A percentile compares a stretch with the other conserved stretches of the same genome.
These are phyloP conservation scores for Rubroboletus satanas DNA, from an alignment of 768 basidiomycete species.

Conservation along the genomic window DNA sequence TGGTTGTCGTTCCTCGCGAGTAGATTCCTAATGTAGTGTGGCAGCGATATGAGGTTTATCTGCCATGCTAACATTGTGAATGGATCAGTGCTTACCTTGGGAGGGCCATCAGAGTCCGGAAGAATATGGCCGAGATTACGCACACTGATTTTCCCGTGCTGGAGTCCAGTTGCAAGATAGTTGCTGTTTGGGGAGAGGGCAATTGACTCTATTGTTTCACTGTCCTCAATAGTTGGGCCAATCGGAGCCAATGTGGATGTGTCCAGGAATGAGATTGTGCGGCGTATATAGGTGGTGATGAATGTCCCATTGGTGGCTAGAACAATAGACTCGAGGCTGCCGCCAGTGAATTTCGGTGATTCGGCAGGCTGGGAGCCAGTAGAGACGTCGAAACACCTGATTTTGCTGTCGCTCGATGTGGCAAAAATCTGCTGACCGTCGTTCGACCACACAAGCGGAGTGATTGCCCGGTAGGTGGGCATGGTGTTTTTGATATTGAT, in stretches of 20 bases:
- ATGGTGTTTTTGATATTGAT: not conserved
- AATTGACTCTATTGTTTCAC: not conserved
- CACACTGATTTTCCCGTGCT: not conserved
- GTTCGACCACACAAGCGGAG: not conserved
- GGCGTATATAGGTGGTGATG: not conserved
- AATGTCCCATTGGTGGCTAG: not conserved
- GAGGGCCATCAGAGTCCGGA: not conserved
- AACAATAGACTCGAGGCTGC: not conserved
- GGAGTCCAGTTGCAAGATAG: not conserved
- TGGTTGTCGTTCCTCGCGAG: not conserved
- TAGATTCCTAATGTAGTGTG: not conserved
- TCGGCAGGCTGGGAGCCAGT: not conserved
- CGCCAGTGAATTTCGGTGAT: not conserved
- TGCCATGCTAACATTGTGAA: not conserved
- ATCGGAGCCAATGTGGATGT: not conserved
- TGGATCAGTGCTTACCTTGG: not conserved
- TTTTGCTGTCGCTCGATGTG: not conserved
- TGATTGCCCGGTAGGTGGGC: not conserved
- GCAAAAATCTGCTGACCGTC: not conserved
- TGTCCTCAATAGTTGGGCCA: not conserved
- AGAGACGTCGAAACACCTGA: not conserved
- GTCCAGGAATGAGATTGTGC: not conserved
- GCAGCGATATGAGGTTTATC: not conserved
- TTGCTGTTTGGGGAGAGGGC: not conserved
- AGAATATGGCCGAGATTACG: not conserved